Percentiles rank a stretch among this genome's conserved stretches.
Evolutionary conservation across 192 early-diverging fungal species (phyloP).

Genomic region (Linnemannia zychae): DNA sequence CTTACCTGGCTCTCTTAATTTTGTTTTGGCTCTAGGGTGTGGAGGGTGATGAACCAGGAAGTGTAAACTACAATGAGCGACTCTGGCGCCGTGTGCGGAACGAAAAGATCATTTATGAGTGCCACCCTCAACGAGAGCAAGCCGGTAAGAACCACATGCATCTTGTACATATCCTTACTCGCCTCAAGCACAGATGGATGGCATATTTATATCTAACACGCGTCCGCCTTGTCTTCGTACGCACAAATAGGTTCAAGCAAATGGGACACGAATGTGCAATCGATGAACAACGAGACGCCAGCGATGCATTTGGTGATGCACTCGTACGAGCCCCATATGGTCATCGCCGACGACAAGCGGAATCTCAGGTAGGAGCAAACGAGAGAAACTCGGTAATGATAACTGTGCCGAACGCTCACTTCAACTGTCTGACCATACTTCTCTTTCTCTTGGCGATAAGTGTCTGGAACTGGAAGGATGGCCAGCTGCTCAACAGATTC

Average conservation of each 20-base stretch:
- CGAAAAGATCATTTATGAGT: conserved; percentile 68
- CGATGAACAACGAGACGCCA: conserved; percentile 66
- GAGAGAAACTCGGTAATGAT: neutral
- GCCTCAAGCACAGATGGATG: neutral
- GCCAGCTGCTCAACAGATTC: conserved; percentile 72
- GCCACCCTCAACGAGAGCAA: conserved; percentile 63
- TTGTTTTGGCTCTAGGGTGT: conserved; percentile 60
- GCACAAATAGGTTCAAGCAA: conserved; percentile 64
- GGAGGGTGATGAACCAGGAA: conserved; percentile 86
- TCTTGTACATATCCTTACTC: too few species aligned
- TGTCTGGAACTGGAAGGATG: conserved; percentile 82
- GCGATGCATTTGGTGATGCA: conserved; percentile 79
- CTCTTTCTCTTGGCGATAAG: conserved; percentile 49
- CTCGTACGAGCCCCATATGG: conserved; percentile 87
- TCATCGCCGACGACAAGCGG: conserved; percentile 80
- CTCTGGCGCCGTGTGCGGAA: conserved; percentile 82
- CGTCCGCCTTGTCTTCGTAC: neutral
- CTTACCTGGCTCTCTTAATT: neutral
- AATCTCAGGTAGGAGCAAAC: conserved; percentile 67
- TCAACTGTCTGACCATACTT: conserved; percentile 8
- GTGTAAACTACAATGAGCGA: conserved; percentile 78
- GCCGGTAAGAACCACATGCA: conserved; percentile 57
- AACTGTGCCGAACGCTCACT: neutral
- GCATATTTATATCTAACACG: neutral
- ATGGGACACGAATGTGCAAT: conserved; percentile 67